Evolutionary conservation across 306 rosid species (phyloP).

Genomic region (Trifolium subterraneum): DNA sequence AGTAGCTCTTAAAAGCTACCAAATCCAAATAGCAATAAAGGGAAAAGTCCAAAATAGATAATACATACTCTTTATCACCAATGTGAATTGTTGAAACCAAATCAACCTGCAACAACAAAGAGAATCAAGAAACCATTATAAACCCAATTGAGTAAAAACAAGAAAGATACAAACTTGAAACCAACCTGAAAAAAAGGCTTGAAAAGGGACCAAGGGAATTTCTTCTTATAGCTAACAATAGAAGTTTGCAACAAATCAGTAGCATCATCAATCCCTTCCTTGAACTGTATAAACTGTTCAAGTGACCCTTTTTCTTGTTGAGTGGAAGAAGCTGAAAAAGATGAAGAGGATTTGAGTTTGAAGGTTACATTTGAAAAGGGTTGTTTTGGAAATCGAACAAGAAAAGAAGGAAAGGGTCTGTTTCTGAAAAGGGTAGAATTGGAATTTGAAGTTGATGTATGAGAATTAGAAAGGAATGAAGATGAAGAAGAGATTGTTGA

Average conservation of each 20-base stretch:
- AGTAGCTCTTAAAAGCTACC: slow-evolving; percentile 26
- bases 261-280: slow-evolving; percentile 58
- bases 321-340: slow-evolving; percentile 18
- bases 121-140: background rate
- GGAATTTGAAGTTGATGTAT: too few species aligned
- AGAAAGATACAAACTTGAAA: slow-evolving; percentile 22
- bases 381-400: slow-evolving; percentile 32
- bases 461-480: slow-evolving; percentile 53
- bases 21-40: slow-evolving; percentile 1
- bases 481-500: slow-evolving; percentile 63
- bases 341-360: slow-evolving; percentile 43
- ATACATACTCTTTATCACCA: slow-evolving; percentile 86
- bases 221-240: slow-evolving; percentile 73
- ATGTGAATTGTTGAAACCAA: slow-evolving; percentile 97
- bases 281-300: slow-evolving; percentile 68
- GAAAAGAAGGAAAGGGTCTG: slow-evolving; percentile 45
- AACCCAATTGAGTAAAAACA: slow-evolving; percentile 28
- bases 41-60: slow-evolving; percentile 30
- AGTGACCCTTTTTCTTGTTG: slow-evolving; percentile 63
- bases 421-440: slow-evolving; percentile 28
- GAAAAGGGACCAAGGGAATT: slow-evolving; percentile 84
- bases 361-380: slow-evolving; percentile 33
- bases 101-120: slow-evolving; percentile 73
- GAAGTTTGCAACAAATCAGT: slow-evolving; percentile 84
- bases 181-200: slow-evolving; percentile 79